phyloP scores from a whole-genome alignment of 2,329 filamentous ascomycete species.

The Neofusicoccum ribis region DNA sequence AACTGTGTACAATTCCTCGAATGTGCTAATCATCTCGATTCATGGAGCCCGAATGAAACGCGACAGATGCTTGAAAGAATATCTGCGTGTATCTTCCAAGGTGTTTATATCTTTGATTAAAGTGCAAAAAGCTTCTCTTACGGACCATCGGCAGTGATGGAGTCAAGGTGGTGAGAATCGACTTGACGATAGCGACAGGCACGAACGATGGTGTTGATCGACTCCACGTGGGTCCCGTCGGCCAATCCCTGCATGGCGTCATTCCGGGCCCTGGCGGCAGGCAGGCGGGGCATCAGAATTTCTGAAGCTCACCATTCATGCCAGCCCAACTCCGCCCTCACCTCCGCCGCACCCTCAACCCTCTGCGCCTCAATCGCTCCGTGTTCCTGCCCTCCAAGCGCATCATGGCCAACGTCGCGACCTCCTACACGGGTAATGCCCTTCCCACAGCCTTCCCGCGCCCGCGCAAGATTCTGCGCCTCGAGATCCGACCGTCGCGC shows the following conservation, averaged over 20 bases:
- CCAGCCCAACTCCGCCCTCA: not conserved
- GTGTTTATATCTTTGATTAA: too few relatives aligned
- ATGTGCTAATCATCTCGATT: too few relatives aligned
- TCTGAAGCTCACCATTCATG: not conserved
- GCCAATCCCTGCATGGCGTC: constrained; percentile 15
- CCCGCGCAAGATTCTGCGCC: not conserved
- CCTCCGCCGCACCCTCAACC: not conserved
- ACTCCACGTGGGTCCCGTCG: too few relatives aligned
- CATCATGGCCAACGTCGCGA: constrained; percentile 21
- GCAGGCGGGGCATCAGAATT: constrained; percentile 6
- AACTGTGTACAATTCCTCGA: too few relatives aligned
- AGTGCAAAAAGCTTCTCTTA: too few relatives aligned
- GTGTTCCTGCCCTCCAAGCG: constrained; percentile 17
- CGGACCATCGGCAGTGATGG: too few relatives aligned
- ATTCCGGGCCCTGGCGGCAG: not conserved
- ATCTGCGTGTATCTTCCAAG: too few relatives aligned
- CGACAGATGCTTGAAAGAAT: too few relatives aligned
- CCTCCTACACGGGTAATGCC: constrained; percentile 17
- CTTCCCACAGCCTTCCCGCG: not conserved
- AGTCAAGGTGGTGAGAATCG: too few relatives aligned
- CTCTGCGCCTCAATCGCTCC: not conserved
- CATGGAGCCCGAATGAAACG: too few relatives aligned
- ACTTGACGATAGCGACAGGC: too few relatives aligned
- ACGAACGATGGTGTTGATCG: too few relatives aligned
- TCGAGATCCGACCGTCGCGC: not conserved